Percentiles rank a stretch among this genome's conserved stretches.
Conservation (phyloP, 73 alveolate genomes). For the Paramecium caudatum region DNA sequence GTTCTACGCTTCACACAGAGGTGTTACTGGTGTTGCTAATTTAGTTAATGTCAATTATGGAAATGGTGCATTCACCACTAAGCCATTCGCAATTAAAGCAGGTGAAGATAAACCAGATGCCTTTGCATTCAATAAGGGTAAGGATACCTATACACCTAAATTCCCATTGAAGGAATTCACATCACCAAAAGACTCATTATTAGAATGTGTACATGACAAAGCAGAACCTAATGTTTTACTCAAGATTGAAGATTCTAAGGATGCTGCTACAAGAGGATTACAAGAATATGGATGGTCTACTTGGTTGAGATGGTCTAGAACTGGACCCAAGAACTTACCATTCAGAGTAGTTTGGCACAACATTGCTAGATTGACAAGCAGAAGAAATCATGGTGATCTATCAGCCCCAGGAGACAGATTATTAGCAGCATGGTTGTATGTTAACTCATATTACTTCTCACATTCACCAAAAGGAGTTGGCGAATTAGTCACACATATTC, state of each 20-base stretch:
- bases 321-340: constrained; percentile 31
- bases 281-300: constrained; percentile 66
- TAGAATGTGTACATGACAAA: not conserved
- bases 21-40: constrained; percentile 30
- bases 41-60: constrained; percentile 37
- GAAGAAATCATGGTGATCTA: constrained; percentile 37
- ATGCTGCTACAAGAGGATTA: constrained; percentile 32
- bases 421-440: constrained; percentile 52
- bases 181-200: not conserved
- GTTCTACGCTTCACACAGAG: not conserved
- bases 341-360: constrained; percentile 26
- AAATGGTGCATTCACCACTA: constrained; percentile 54
- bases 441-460: constrained; percentile 12
- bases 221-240: constrained; percentile 15
- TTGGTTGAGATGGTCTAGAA: constrained; percentile 66
- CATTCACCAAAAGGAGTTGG: constrained; percentile 29
- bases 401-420: constrained; percentile 42
- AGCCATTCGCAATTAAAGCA: constrained; percentile 10
- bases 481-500: not conserved
- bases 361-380: constrained; percentile 48
- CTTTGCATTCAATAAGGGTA: constrained; percentile 29
- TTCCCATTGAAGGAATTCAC: constrained; percentile 50
- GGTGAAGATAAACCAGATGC: constrained; percentile 58
- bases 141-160: constrained; percentile 12
- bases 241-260: constrained; percentile 51